Evolutionary conservation across 2,329 filamentous ascomycete genomes (phyloP).

Genomic region (Alternaria angustiovoidea): DNA sequence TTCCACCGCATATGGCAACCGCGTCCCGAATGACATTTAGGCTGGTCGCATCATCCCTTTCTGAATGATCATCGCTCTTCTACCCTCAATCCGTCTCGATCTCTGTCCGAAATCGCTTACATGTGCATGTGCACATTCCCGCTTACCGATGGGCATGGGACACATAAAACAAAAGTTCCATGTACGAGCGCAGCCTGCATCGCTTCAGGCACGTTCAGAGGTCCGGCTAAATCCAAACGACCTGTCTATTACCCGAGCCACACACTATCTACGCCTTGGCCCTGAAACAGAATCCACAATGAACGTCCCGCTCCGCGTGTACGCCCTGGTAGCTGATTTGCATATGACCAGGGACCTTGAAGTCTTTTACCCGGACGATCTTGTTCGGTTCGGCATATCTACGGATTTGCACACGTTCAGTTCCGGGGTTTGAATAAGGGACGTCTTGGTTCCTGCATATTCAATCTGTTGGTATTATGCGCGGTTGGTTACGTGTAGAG

Average conservation of each 20-base stretch:
- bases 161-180: not conserved
- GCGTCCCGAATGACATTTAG: not conserved
- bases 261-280: not conserved
- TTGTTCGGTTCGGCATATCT: conserved; percentile 3
- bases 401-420: not conserved
- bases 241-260: not conserved
- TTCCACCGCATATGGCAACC: not conserved
- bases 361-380: conserved; percentile 14
- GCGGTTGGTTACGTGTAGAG: not conserved
- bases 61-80: not conserved
- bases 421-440: not conserved
- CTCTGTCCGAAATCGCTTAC: not conserved
- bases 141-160: not conserved
- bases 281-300: not conserved
- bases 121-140: conserved; percentile 1
- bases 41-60: not conserved
- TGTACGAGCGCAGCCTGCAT: not conserved
- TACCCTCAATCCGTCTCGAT: conserved; percentile 1
- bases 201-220: conserved; percentile 1
- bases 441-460: conserved; percentile 2
- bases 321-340: not conserved
- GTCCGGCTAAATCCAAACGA: conserved; percentile 17
- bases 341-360: not conserved
- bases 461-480: not conserved
- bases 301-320: conserved; percentile 9